These are phyloP conservation scores for Blastobotrys serpentis DNA, from an alignment of 1,139 yeast genomes.

Conservation along the genomic window DNA sequence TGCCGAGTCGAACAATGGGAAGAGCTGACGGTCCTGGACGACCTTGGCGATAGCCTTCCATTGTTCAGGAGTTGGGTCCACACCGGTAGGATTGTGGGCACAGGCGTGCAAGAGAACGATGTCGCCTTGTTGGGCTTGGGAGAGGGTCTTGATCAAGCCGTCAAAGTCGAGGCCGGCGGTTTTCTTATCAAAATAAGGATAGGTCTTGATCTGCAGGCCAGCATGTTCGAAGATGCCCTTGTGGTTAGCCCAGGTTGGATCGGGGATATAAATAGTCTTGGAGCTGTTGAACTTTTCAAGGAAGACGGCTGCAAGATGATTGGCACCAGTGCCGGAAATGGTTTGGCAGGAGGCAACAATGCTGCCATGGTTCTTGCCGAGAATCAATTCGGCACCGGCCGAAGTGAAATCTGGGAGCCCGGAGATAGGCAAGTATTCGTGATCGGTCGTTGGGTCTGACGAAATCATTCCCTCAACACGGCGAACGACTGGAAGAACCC, in stretches of 20 bases:
- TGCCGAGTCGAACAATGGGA: constrained; percentile 86
- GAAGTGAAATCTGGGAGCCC: constrained; percentile 70
- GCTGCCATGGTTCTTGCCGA: constrained; percentile 55
- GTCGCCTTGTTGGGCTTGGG: constrained; percentile 34
- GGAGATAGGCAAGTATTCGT: constrained; percentile 83
- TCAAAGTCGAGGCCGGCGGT: constrained; percentile 62
- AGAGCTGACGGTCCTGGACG: constrained; percentile 53
- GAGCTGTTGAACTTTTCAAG: constrained; percentile 51
- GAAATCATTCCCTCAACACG: constrained; percentile 58
- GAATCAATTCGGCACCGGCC: constrained; percentile 75
- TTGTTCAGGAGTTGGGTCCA: constrained; percentile 78
- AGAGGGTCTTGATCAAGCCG: constrained; percentile 37
- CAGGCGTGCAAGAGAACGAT: constrained; percentile 86
- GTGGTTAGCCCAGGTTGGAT: constrained; percentile 98
- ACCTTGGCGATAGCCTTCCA: constrained; percentile 73
- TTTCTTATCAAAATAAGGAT: constrained; percentile 78
- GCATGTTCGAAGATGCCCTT: constrained; percentile 69
- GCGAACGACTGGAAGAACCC: constrained; percentile 81
- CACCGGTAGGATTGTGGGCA: constrained; percentile 96
- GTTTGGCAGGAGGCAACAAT: constrained; percentile 78
- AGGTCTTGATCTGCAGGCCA: constrained; percentile 62
- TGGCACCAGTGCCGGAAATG: constrained; percentile 93
- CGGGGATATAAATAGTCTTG: constrained; percentile 64
- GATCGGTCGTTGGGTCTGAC: constrained; percentile 67
- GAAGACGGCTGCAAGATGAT: constrained; percentile 82